A percentile compares a stretch with the other conserved stretches of the same genome.
phyloP scores from a whole-genome alignment of 129 eudicot genomes.

The Apium graveolens region DNA sequence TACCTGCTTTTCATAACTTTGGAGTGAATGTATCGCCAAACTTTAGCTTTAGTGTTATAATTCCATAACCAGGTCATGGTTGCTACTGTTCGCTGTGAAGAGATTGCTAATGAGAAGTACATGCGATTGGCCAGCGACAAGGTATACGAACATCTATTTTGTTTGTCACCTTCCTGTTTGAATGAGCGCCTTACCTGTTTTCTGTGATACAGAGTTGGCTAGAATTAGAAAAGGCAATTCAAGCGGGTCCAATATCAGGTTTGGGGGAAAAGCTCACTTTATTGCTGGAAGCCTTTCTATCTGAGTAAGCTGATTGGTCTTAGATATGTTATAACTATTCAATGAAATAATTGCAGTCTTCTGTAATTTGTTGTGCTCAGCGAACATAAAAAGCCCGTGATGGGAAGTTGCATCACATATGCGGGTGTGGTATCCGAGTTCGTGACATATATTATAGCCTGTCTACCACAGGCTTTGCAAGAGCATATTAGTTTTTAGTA shows the following conservation, averaged over 20 bases:
- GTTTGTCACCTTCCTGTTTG: slow-evolving; percentile 7
- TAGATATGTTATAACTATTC: not conserved
- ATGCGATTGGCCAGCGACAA: slow-evolving; percentile 28
- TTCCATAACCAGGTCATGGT: slow-evolving; percentile 56
- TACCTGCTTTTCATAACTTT: not conserved
- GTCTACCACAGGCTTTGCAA: not conserved
- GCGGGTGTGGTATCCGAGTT: not conserved
- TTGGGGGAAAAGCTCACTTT: slow-evolving; percentile 26
- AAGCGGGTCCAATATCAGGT: slow-evolving; percentile 19
- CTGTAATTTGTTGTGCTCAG: too few relatives aligned
- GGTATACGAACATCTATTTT: slow-evolving; percentile 28
- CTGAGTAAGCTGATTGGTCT: slow-evolving; percentile 24
- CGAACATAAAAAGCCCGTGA: too few relatives aligned
- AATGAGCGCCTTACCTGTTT: not conserved
- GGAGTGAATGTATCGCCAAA: not conserved
- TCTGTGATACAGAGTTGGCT: slow-evolving; percentile 24
- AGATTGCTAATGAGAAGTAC: slow-evolving; percentile 59
- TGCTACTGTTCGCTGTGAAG: slow-evolving; percentile 83
- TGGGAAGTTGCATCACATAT: not conserved
- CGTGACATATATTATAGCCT: not conserved
- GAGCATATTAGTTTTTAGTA: not conserved
- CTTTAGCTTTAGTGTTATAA: not conserved
- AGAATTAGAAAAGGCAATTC: slow-evolving; percentile 21
- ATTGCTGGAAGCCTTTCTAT: slow-evolving; percentile 18
- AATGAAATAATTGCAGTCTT: too few relatives aligned